Percentiles rank a stretch among this genome's conserved stretches.
phyloP scores from a whole-genome alignment of 495 filamentous ascomycete genomes.

The Trichoderma gamsii region DNA sequence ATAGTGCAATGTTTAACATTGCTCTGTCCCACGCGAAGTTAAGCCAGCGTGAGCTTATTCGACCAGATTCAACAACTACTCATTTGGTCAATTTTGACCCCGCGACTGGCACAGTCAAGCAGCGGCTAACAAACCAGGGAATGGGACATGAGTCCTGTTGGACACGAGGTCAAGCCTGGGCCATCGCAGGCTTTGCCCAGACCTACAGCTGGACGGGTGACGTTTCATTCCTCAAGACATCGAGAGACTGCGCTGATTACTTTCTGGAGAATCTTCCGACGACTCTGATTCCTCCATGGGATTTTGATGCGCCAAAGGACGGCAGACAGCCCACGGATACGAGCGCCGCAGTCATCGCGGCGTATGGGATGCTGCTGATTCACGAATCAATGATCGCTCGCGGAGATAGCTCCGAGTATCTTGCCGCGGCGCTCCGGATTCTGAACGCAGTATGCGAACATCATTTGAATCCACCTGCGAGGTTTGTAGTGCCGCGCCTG shows the following conservation, averaged over 20 bases:
- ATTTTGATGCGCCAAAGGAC: constrained; percentile 37
- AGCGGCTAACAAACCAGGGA: constrained; percentile 37
- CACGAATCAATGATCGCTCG: constrained; percentile 25
- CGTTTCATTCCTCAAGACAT: constrained; percentile 30
- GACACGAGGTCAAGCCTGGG: constrained; percentile 44
- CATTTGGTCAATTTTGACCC: constrained; percentile 40
- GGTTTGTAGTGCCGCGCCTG: too few species aligned
- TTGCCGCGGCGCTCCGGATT: not conserved
- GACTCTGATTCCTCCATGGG: constrained; percentile 26
- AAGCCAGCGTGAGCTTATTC: constrained; percentile 28
- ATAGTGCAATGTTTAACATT: constrained; percentile 23
- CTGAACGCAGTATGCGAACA: constrained; percentile 14
- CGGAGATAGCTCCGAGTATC: constrained; percentile 8
- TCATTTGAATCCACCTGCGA: not conserved
- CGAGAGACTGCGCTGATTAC: constrained; percentile 30
- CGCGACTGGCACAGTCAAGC: constrained; percentile 26
- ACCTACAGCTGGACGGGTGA: constrained; percentile 40
- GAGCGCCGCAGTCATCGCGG: constrained; percentile 35
- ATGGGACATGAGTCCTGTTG: constrained; percentile 37
- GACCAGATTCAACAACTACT: constrained; percentile 28
- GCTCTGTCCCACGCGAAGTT: constrained; percentile 35
- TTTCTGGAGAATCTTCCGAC: constrained; percentile 30
- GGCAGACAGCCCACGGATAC: constrained; percentile 28
- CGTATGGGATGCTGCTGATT: constrained; percentile 37
- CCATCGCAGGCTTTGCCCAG: constrained; percentile 40